A percentile compares a stretch with the other conserved stretches of the same genome.
Evolutionary conservation across 257 asterid genomes (phyloP).

Genomic region (Rubia yunnanensis): DNA sequence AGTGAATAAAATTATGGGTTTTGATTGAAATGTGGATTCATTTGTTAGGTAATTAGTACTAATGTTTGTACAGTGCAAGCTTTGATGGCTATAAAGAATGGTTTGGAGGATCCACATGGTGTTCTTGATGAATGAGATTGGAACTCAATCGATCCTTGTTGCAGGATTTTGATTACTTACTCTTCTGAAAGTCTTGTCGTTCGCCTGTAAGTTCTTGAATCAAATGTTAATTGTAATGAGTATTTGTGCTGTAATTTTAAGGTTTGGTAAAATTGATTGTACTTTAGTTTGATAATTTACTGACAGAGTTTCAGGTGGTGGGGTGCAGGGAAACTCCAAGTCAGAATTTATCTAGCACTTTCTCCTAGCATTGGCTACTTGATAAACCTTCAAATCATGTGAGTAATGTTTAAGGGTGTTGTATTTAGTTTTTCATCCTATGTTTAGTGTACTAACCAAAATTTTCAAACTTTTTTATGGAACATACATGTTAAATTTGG

Average conservation of each 20-base stretch:
- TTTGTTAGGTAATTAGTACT: background rate
- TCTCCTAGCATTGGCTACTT: constrained; percentile 89
- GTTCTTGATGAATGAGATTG: constrained; percentile 98
- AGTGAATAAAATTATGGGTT: background rate
- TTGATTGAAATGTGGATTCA: background rate
- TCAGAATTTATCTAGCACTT: constrained; percentile 76
- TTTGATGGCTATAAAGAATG: constrained; percentile 67
- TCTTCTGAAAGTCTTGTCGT: constrained; percentile 70
- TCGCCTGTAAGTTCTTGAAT: constrained; percentile 63
- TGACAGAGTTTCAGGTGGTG: constrained; percentile 29
- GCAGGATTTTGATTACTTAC: constrained; percentile 98
- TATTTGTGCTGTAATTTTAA: background rate
- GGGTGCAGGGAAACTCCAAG: constrained; percentile 92
- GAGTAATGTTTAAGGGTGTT: constrained; percentile 20
- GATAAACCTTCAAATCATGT: constrained; percentile 85
- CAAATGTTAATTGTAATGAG: background rate
- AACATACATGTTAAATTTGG: no score
- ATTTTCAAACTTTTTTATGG: no score
- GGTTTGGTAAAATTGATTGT: background rate
- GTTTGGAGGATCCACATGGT: constrained; percentile 80
- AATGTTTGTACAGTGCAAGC: constrained; percentile 65
- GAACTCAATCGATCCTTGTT: constrained; percentile 94
- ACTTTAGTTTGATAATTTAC: background rate
- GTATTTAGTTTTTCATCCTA: background rate
- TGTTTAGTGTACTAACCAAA: background rate